Conservation (phyloP, 345 rosid species). For the Salix exigua region DNA sequence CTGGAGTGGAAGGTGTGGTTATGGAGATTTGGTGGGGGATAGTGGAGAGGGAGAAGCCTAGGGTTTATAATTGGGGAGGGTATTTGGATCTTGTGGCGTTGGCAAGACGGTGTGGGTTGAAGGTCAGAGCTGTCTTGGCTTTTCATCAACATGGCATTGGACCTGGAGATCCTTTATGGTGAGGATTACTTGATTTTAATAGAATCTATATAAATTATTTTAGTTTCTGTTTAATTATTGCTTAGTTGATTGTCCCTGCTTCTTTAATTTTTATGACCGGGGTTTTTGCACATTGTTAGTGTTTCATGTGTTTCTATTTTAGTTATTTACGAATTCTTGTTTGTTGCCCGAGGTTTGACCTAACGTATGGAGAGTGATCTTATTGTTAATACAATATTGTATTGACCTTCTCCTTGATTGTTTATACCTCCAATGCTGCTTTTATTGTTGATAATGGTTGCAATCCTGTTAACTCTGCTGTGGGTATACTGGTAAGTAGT, state of each 20-base stretch:
- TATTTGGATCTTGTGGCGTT: slow-evolving; percentile 39
- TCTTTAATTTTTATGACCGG: neutral
- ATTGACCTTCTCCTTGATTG: neutral
- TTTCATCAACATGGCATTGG: slow-evolving; percentile 46
- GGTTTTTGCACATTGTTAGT: neutral
- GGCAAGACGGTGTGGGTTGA: slow-evolving; percentile 40
- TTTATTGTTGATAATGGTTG: neutral
- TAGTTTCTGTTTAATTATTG: neutral
- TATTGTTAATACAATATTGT: too few species aligned
- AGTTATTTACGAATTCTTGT: neutral
- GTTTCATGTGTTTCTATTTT: neutral
- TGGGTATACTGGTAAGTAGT: neutral
- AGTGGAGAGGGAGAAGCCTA: slow-evolving; percentile 44
- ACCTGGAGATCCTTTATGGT: slow-evolving; percentile 46
- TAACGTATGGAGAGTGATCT: neutral
- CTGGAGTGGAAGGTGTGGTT: slow-evolving; percentile 51
- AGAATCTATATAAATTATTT: neutral
- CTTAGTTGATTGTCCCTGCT: neutral
- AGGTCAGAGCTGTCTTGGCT: slow-evolving; percentile 40
- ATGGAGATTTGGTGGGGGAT: slow-evolving; percentile 62
- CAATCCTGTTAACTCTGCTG: neutral
- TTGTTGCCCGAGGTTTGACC: neutral
- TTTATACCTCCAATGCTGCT: neutral
- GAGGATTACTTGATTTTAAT: neutral
- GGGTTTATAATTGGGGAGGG: slow-evolving; percentile 45